Evolutionary conservation across 208 protist species (phyloP).

Genomic region (Trypanosoma cruzi): DNA sequence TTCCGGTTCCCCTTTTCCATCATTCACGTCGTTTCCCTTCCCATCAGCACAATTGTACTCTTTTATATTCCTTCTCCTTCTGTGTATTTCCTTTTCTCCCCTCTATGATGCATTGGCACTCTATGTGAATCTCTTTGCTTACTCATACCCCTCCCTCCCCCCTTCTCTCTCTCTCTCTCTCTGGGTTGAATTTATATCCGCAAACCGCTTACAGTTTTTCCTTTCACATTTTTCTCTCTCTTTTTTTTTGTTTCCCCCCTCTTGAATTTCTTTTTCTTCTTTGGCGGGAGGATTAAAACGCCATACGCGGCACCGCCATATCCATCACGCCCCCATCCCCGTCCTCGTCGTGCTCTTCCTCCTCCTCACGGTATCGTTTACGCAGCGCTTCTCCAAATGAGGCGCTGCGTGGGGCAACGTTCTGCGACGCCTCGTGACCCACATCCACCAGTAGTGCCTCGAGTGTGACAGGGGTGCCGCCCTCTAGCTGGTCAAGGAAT

Average conservation of each 20-base stretch:
- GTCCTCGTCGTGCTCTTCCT: conserved; percentile 50
- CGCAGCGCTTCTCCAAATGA: conserved; percentile 74
- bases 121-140: background rate
- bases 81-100: background rate
- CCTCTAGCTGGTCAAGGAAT: conserved; percentile 10
- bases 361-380: conserved; percentile 82
- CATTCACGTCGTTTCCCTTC: background rate
- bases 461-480: conserved; percentile 34
- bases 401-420: conserved; percentile 36
- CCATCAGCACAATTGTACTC: background rate
- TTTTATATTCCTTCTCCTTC: background rate
- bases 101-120: conserved; percentile 1
- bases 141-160: too few species aligned
- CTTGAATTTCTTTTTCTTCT: background rate
- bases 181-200: too few species aligned
- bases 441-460: conserved; percentile 53
- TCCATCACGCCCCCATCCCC: background rate
- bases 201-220: background rate
- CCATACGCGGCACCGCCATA: conserved; percentile 2
- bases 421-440: conserved; percentile 33
- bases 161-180: background rate
- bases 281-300: background rate
- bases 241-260: conserved; percentile 2
- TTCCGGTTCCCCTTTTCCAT: background rate
- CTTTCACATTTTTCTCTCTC: background rate